Conservation (phyloP, 2,329 filamentous ascomycete genomes). For the Botryotinia convoluta region DNA sequence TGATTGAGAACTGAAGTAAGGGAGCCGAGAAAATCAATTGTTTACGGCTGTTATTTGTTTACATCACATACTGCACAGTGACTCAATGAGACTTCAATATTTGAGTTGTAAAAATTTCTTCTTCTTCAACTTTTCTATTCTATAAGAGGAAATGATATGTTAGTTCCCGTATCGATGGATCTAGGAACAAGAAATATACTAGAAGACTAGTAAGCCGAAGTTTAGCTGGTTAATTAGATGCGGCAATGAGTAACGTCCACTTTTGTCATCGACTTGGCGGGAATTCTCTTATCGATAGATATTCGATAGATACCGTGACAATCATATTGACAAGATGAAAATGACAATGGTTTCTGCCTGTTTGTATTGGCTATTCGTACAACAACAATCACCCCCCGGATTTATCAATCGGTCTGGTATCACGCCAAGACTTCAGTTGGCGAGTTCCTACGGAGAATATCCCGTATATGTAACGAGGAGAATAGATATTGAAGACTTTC, state of each 20-base stretch:
- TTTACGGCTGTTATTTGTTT: background rate
- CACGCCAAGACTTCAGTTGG: background rate
- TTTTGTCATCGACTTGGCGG: background rate
- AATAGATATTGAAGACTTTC: background rate
- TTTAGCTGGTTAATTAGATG: background rate
- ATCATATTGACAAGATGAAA: background rate
- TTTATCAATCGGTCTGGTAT: conserved; percentile 1
- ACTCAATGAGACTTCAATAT: background rate
- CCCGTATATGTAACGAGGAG: background rate
- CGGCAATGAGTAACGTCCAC: background rate
- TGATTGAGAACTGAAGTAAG: background rate
- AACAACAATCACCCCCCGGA: background rate
- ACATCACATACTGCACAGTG: background rate
- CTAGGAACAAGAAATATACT: background rate
- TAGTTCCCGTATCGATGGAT: background rate
- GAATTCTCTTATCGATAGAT: background rate
- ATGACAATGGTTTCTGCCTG: background rate
- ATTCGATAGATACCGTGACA: background rate
- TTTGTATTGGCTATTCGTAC: background rate
- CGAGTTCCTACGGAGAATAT: background rate
- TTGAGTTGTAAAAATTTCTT: background rate
- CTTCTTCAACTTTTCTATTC: background rate
- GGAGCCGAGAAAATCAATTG: background rate
- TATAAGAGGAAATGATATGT: background rate
- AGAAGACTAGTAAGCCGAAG: background rate